Conservation (phyloP, 169 alveolate genomes). For the Plasmodium gaboni region DNA sequence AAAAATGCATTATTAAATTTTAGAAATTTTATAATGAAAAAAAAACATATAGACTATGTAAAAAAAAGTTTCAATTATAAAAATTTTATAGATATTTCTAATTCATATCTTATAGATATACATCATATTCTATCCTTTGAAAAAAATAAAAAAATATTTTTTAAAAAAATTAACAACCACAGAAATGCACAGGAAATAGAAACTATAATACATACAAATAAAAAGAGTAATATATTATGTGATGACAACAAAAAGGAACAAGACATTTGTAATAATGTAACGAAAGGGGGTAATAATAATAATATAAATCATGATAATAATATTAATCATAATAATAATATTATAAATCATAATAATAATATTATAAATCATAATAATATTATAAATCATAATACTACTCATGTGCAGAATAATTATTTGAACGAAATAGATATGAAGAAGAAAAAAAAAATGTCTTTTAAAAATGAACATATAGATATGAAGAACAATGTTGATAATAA, state of each 20-base stretch:
- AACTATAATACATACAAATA: background rate
- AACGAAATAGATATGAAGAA: too few species aligned
- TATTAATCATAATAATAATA: too few species aligned
- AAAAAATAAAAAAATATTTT: constrained; percentile 7
- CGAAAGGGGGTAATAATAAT: background rate
- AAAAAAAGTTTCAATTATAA: constrained; percentile 3
- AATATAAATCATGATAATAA: too few species aligned
- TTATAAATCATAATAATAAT: too few species aligned
- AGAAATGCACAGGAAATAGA: constrained; percentile 9
- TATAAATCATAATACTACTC: too few species aligned
- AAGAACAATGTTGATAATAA: too few species aligned
- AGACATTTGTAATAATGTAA: background rate
- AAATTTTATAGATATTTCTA: background rate
- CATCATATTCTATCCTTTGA: constrained; percentile 27
- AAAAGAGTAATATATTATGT: background rate
- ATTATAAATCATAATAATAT: too few species aligned
- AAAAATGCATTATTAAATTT: constrained; percentile 1
- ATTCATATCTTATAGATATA: constrained; percentile 16
- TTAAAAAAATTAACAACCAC: constrained; percentile 5
- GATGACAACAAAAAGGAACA: background rate
- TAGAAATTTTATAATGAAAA: constrained; percentile 24
- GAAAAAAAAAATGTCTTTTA: too few species aligned
- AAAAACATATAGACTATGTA: constrained; percentile 39
- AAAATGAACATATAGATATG: too few species aligned
- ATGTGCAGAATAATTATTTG: too few species aligned